A percentile compares a stretch with the other conserved stretches of the same genome.
Conservation (phyloP, 768 basidiomycete species). For the Russula sp. region DNA sequence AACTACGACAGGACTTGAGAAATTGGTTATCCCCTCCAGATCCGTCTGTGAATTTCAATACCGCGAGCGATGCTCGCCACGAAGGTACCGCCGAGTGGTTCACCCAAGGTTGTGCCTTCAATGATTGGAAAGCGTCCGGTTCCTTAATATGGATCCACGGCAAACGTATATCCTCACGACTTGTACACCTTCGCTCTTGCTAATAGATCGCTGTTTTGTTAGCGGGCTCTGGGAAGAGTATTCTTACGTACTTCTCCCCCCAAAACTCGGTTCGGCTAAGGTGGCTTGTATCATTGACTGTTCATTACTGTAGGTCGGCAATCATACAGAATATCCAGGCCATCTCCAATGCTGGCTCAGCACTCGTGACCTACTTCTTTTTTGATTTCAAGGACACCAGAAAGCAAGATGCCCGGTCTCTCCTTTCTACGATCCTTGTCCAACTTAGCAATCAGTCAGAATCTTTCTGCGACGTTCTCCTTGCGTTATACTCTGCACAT, state of each 20-base stretch:
- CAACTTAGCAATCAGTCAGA: constrained; percentile 1
- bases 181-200: background rate
- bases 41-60: background rate
- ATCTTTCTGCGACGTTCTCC: background rate
- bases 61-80: background rate
- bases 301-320: background rate
- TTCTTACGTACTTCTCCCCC: background rate
- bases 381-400: background rate
- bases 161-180: background rate
- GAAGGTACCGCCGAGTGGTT: background rate
- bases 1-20: background rate
- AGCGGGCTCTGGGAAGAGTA: constrained; percentile 10
- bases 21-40: background rate
- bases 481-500: background rate
- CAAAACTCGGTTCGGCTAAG: too few relatives aligned
- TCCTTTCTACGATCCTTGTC: background rate
- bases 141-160: background rate
- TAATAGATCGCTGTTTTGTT: background rate
- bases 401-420: background rate
- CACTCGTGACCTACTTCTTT: background rate
- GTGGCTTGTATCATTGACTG: background rate
- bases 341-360: background rate
- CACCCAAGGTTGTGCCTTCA: background rate
- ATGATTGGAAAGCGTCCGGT: background rate
- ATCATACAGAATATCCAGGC: background rate